phyloP scores from a whole-genome alignment of 352 stramenopile species.

The Plasmopara halstedii region DNA sequence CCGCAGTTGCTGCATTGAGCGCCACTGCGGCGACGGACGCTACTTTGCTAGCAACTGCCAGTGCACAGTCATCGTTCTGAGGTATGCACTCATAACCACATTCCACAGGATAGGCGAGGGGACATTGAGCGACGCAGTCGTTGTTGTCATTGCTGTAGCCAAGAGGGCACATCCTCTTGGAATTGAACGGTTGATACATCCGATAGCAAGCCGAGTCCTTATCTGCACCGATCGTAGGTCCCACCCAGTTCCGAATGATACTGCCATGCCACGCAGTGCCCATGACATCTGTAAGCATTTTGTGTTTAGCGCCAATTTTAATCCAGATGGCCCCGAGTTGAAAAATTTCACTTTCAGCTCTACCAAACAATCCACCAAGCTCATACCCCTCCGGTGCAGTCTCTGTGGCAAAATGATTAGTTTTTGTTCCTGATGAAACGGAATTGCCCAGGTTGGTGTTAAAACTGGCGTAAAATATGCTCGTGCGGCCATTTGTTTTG shows the following conservation, averaged over 20 bases:
- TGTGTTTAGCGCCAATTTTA: conserved; percentile 5
- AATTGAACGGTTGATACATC: conserved; percentile 3
- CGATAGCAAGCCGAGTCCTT: conserved; percentile 13
- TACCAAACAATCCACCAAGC: conserved; percentile 13
- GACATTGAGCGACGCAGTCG: conserved; percentile 55
- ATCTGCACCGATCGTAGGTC: conserved; percentile 3
- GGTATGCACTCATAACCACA: conserved; percentile 24
- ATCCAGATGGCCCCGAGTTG: conserved; percentile 22
- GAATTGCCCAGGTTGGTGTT: conserved; percentile 6
- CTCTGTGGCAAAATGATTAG: neutral
- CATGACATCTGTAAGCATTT: conserved; percentile 12
- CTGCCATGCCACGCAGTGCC: conserved; percentile 12
- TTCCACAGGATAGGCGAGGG: conserved; percentile 46
- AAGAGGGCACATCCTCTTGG: conserved; percentile 5
- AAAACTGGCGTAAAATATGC: conserved; percentile 11
- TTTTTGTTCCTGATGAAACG: conserved; percentile 3
- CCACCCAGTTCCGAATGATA: conserved; percentile 21
- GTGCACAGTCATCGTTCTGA: conserved; percentile 14
- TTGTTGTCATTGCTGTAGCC: conserved; percentile 33
- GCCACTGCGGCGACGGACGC: conserved; percentile 7
- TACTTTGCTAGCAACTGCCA: conserved; percentile 10
- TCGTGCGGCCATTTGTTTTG: conserved; percentile 4
- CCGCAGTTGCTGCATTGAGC: conserved; percentile 9
- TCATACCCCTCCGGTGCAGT: conserved; percentile 12
- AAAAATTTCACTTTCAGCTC: conserved; percentile 8